phyloP scores from a whole-genome alignment of 2,329 filamentous ascomycete genomes.

The Hyphodiscus sp. region DNA sequence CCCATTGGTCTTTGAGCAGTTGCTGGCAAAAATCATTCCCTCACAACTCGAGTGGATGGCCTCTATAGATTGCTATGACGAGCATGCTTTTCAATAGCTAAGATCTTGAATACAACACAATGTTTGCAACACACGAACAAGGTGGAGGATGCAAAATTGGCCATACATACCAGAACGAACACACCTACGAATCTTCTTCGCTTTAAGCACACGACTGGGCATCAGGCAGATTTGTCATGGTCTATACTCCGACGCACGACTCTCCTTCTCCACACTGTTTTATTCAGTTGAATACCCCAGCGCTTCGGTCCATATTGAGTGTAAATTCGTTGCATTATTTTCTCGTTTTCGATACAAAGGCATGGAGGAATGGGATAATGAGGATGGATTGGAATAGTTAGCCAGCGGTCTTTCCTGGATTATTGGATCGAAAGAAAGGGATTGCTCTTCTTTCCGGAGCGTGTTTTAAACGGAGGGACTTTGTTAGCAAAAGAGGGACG shows the following conservation, averaged over 20 bases:
- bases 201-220: too few relatives aligned
- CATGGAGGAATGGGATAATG: neutral
- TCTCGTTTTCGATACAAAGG: neutral
- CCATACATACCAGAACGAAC: neutral
- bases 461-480: too few relatives aligned
- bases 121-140: neutral
- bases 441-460: neutral
- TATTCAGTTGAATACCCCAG: neutral
- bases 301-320: neutral
- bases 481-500: too few relatives aligned
- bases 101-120: neutral
- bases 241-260: neutral
- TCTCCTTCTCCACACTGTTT: neutral
- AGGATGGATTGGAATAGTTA: neutral
- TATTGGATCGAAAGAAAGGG: neutral
- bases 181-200: neutral
- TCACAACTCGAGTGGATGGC: neutral
- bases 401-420: too few relatives aligned
- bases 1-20: conserved; percentile 45
- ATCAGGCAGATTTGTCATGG: neutral
- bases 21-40: neutral
- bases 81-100: neutral
- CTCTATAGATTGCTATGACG: neutral
- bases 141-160: neutral
- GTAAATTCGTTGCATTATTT: neutral